Conservation (phyloP, 495 filamentous ascomycete species). For the Penicillium pancosmium region DNA sequence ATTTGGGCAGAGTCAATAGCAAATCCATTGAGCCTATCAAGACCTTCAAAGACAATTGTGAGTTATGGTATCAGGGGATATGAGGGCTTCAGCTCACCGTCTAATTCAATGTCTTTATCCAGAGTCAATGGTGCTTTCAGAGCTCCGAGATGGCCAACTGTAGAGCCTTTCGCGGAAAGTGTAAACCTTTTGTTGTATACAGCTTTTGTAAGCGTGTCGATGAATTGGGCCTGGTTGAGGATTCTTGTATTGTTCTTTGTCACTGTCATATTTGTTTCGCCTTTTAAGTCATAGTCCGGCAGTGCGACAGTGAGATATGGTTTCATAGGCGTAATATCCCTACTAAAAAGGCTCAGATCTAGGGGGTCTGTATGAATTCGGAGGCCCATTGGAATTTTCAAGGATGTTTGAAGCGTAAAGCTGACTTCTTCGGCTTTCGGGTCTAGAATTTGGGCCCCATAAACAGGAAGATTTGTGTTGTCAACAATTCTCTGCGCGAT, state of each 20-base stretch:
- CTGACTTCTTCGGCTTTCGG: slow-evolving; percentile 36
- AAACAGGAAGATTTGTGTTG: slow-evolving; percentile 41
- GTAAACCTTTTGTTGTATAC: slow-evolving; percentile 38
- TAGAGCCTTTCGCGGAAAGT: slow-evolving; percentile 38
- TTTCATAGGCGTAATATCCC: slow-evolving; percentile 30
- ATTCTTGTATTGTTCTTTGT: slow-evolving; percentile 39
- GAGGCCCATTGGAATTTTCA: slow-evolving; percentile 37
- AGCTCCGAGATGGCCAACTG: slow-evolving; percentile 38
- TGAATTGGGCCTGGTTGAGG: slow-evolving; percentile 37
- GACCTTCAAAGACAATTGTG: slow-evolving; percentile 18
- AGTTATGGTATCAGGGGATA: background rate
- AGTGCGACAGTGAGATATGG: slow-evolving; percentile 39
- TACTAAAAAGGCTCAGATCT: slow-evolving; percentile 41
- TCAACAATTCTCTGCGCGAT: slow-evolving; percentile 47
- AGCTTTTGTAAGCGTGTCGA: slow-evolving; percentile 38
- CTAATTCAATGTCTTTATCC: slow-evolving; percentile 42
- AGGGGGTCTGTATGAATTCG: slow-evolving; percentile 36
- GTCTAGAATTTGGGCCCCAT: slow-evolving; percentile 35
- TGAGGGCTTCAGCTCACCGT: slow-evolving; percentile 13
- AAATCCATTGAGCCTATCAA: slow-evolving; percentile 48
- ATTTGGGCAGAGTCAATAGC: slow-evolving; percentile 43
- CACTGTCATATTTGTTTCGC: slow-evolving; percentile 38
- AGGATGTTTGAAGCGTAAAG: slow-evolving; percentile 37
- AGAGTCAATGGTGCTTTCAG: slow-evolving; percentile 38
- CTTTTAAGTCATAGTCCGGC: slow-evolving; percentile 35